phyloP scores from a whole-genome alignment of 1,284 basidiomycete species.

The Crucibulum cyathiforme region DNA sequence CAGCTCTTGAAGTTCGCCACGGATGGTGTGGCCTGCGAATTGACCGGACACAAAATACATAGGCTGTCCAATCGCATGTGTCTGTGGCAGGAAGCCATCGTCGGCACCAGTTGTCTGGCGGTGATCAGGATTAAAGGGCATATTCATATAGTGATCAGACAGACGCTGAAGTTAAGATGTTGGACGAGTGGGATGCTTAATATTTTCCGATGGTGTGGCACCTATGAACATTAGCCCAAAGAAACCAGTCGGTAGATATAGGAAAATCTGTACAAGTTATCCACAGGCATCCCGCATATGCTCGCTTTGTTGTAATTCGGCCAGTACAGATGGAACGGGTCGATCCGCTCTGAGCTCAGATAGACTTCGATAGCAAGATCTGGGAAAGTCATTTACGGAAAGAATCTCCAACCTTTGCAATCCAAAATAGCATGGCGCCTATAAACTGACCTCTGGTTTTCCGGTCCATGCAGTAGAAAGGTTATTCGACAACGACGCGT shows the following conservation, averaged over 20 bases:
- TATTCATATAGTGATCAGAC: neutral
- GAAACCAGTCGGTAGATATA: too few relatives aligned
- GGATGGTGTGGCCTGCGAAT: conserved; percentile 58
- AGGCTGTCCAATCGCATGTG: conserved; percentile 37
- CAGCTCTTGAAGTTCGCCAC: conserved; percentile 59
- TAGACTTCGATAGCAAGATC: conserved; percentile 17
- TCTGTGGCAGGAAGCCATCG: neutral
- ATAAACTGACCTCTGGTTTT: too few relatives aligned
- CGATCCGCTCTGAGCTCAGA: conserved; percentile 19
- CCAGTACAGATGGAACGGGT: conserved; percentile 6
- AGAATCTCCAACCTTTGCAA: conserved; percentile 1
- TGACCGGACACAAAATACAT: conserved; percentile 56
- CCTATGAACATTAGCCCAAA: neutral
- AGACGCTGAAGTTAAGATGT: neutral
- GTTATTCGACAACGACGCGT: too few relatives aligned
- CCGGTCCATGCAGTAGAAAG: too few relatives aligned
- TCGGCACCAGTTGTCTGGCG: conserved; percentile 33
- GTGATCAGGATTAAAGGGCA: conserved; percentile 26
- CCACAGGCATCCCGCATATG: too few relatives aligned
- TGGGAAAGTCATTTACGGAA: conserved; percentile 6
- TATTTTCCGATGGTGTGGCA: conserved; percentile 8
- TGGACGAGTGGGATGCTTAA: conserved; percentile 7
- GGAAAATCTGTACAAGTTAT: too few relatives aligned
- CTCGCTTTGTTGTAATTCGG: neutral
- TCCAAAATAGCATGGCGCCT: conserved; percentile 8